phyloP scores from a whole-genome alignment of 2,329 filamentous ascomycete genomes.

The Phialophora macrospora region DNA sequence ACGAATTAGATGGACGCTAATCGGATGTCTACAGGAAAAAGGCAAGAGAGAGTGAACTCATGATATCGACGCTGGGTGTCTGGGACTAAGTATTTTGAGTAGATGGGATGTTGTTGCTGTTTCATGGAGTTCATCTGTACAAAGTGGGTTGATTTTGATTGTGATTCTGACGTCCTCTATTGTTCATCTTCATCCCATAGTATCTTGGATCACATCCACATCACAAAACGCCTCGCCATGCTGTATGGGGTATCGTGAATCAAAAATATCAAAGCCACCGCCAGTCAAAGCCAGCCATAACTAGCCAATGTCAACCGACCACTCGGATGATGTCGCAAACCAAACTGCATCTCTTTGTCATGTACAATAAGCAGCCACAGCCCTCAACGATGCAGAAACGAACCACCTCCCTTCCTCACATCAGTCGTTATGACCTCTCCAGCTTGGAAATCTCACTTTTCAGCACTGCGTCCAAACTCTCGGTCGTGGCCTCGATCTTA shows the following conservation, averaged over 20 bases:
- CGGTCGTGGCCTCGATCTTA: constrained; percentile 55
- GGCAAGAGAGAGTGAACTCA: too few species aligned
- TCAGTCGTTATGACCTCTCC: constrained; percentile 15
- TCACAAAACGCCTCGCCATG: constrained; percentile 1
- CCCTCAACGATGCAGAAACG: neutral
- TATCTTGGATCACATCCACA: neutral
- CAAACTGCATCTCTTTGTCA: neutral
- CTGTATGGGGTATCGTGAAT: constrained; percentile 4
- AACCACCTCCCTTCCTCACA: neutral
- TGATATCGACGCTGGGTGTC: too few species aligned
- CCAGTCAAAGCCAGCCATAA: neutral
- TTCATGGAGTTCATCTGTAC: too few species aligned
- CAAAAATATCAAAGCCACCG: neutral
- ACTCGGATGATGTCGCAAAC: neutral
- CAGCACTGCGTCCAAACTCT: constrained; percentile 59
- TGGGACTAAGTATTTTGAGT: too few species aligned
- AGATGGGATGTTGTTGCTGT: too few species aligned
- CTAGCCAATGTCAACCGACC: neutral
- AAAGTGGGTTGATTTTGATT: neutral
- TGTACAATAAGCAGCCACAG: neutral
- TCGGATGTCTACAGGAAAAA: too few species aligned
- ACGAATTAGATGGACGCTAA: too few species aligned
- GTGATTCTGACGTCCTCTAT: neutral
- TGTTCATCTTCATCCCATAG: too few species aligned
- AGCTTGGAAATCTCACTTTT: constrained; percentile 50